Percentiles rank a stretch among this genome's conserved stretches.
These are phyloP conservation scores for Zelonia costaricensis DNA, from an alignment of 208 protist species.

Conservation along the genomic window DNA sequence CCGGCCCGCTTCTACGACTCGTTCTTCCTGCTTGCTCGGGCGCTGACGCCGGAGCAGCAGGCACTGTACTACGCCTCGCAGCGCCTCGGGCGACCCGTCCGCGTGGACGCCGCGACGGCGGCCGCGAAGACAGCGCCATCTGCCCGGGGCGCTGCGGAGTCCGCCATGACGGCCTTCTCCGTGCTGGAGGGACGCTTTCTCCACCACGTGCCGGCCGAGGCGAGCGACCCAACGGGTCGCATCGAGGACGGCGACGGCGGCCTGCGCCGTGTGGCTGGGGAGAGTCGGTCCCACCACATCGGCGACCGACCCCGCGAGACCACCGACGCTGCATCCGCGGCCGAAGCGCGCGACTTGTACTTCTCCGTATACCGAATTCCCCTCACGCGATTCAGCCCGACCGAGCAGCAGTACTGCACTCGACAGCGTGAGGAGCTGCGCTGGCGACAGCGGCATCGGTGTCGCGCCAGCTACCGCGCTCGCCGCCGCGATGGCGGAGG, in stretches of 20 bases:
- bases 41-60: slow-evolving; percentile 42
- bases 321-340: background rate
- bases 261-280: slow-evolving; percentile 10
- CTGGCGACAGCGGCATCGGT: slow-evolving; percentile 36
- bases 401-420: slow-evolving; percentile 71
- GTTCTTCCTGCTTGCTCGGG: slow-evolving; percentile 59
- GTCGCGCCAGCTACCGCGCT: slow-evolving; percentile 7
- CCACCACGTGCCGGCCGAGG: slow-evolving; percentile 40
- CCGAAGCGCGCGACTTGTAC: slow-evolving; percentile 19
- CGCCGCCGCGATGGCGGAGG: background rate
- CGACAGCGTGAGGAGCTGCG: slow-evolving; percentile 53
- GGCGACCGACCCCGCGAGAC: background rate
- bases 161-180: slow-evolving; percentile 25
- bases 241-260: background rate
- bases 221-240: background rate
- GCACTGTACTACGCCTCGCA: slow-evolving; percentile 32
- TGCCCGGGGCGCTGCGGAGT: background rate
- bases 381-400: slow-evolving; percentile 41
- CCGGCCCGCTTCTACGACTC: slow-evolving; percentile 48
- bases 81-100: background rate
- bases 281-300: slow-evolving; percentile 8
- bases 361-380: slow-evolving; percentile 76
- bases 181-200: slow-evolving; percentile 55
- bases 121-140: too few species aligned
- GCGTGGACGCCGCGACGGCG: background rate